Evolutionary conservation across 208 protist species (phyloP).

Genomic region (Wallacemonas rigidus): DNA sequence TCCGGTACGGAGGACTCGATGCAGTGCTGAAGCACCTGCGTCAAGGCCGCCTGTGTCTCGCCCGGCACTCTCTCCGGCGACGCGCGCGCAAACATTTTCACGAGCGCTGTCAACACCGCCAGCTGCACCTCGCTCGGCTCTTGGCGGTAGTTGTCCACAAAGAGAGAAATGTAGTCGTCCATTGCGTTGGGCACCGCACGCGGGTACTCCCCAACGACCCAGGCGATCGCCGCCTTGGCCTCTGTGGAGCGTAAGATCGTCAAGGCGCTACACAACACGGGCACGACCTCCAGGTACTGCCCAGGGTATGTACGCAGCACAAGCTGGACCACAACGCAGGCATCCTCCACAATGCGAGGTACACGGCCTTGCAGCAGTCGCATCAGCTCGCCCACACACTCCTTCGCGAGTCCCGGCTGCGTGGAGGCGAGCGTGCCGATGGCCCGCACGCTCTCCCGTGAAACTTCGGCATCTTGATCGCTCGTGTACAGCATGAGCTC

Average conservation of each 20-base stretch:
- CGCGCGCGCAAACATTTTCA: slow-evolving; percentile 96
- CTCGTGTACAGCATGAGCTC: slow-evolving; percentile 95
- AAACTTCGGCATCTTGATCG: slow-evolving; percentile 97
- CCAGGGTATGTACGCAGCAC: slow-evolving; percentile 97
- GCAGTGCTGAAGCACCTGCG: slow-evolving; percentile 80
- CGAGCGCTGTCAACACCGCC: slow-evolving; percentile 94
- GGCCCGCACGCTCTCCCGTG: slow-evolving; percentile 93
- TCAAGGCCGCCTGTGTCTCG: slow-evolving; percentile 67
- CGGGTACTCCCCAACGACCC: slow-evolving; percentile 98
- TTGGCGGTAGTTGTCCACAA: slow-evolving; percentile 95
- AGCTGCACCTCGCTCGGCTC: slow-evolving; percentile 95
- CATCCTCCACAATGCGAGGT: slow-evolving; percentile 97
- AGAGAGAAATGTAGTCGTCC: slow-evolving; percentile 91
- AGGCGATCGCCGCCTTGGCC: slow-evolving; percentile 96
- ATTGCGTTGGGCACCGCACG: slow-evolving; percentile 94
- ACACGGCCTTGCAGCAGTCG: slow-evolving; percentile 96
- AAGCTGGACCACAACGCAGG: slow-evolving; percentile 97
- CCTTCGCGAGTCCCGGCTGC: slow-evolving; percentile 88
- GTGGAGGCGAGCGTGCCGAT: slow-evolving; percentile 97
- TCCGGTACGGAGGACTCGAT: slow-evolving; percentile 94
- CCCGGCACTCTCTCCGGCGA: slow-evolving; percentile 27
- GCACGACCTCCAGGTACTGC: slow-evolving; percentile 91
- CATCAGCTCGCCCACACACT: slow-evolving; percentile 94
- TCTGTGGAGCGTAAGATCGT: slow-evolving; percentile 96
- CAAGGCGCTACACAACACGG: slow-evolving; percentile 94